A percentile compares a stretch with the other conserved stretches of the same genome.
These are phyloP conservation scores for Monilinia fructicola DNA, from an alignment of 2,329 filamentous ascomycete species.

Conservation along the genomic window DNA sequence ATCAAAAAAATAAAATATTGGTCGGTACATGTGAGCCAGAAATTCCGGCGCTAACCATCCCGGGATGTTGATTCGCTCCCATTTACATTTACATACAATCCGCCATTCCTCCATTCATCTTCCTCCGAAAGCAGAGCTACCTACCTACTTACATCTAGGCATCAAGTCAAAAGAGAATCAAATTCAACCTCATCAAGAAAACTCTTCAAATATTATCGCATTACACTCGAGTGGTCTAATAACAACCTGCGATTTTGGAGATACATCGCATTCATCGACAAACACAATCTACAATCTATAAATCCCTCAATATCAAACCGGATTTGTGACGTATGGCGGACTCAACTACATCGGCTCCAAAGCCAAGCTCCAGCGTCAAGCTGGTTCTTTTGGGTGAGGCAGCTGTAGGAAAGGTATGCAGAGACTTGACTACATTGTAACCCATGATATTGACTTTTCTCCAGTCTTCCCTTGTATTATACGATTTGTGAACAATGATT, in stretches of 20 bases:
- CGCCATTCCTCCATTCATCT: slow-evolving; percentile 20
- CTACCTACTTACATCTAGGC: slow-evolving; percentile 19
- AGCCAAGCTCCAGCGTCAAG: slow-evolving; percentile 99
- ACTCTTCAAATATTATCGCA: background rate
- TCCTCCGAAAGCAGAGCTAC: slow-evolving; percentile 22
- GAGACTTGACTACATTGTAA: background rate
- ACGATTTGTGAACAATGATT: slow-evolving; percentile 99
- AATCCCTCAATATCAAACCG: slow-evolving; percentile 7
- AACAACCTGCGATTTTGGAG: slow-evolving; percentile 12
- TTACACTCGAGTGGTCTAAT: background rate
- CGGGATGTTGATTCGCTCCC: slow-evolving; percentile 11
- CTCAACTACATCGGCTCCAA: slow-evolving; percentile 71
- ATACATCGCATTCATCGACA: background rate
- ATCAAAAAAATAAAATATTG: slow-evolving; percentile 22
- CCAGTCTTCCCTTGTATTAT: slow-evolving; percentile 94
- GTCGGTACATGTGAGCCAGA: slow-evolving; percentile 1
- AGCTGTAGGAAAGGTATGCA: slow-evolving; percentile 91
- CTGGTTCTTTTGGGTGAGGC: slow-evolving; percentile 96
- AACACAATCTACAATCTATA: slow-evolving; percentile 8
- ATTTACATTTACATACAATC: background rate
- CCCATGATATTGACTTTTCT: slow-evolving; percentile 25
- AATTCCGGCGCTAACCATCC: slow-evolving; percentile 16
- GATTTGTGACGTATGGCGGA: slow-evolving; percentile 61
- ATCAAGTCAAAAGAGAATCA: slow-evolving; percentile 1
- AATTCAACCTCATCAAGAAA: background rate